Base-by-base conservation (phyloP, 192 early-diverging fungal genomes). In the Chytriomyces sp. region DNA sequence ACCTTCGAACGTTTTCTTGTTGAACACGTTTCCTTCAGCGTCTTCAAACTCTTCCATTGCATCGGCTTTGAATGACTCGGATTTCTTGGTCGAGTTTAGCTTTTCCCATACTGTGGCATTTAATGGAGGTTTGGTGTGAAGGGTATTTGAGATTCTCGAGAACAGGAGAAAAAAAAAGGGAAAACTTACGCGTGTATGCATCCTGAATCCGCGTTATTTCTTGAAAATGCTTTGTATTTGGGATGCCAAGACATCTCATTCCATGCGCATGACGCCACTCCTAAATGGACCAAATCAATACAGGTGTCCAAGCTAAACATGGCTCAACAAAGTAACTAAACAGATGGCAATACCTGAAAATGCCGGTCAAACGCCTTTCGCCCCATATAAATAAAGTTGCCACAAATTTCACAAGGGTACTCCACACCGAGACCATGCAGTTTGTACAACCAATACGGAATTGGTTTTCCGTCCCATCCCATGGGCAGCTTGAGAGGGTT, bases 371-470 rank as follows among this genome's bases (percentile, higher is more conserved):
- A 99, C 0, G 94, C 97, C 74, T 98, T 98, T 46, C 96, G 88
- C 23, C 97, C 97, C 87, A 95, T 96, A 79, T 99, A 97, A n/a
- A 94, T 88, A 67, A 91, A 91, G 74, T 96, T 94, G 28, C 96
- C 97, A 78, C 97, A 99, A 68, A 99, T 97, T 83, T 99, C 96
- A 78, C 97, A 99, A 0, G 92, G 86, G 77, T 97, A 97, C 75
- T 97, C 93, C 28, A 95, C 93, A 11, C 94, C 94, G 66, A 99
- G 83, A 6, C 97, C 97, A 77, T 98, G 97, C 61, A 99, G 86
- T 82, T 97, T 98, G 89, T 95, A 99, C 44, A 99, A 85, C 97
- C 97, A 99, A 80, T 94, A 99, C 24, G 97, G 97, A 83, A 99
- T 99, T 20, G 96, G 97, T 81, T 99, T 99, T 47, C 96, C 97